These are phyloP conservation scores for Teunomyces funiuensis DNA, from an alignment of 805 yeast species.

Conservation along the genomic window DNA sequence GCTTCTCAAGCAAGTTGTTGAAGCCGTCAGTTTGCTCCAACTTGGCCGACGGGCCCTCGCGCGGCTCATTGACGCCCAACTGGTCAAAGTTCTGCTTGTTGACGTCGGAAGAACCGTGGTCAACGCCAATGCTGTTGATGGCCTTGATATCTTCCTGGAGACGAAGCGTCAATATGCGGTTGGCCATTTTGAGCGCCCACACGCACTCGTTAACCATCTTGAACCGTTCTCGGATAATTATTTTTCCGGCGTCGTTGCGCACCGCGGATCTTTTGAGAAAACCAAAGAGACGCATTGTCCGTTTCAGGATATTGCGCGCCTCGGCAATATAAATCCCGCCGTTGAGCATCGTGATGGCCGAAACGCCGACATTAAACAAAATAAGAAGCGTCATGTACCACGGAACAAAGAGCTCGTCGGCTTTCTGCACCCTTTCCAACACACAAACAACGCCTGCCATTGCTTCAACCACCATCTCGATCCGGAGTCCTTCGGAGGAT, in stretches of 20 bases:
- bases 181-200: conserved; percentile 61
- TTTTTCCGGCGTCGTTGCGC: conserved; percentile 27
- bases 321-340: conserved; percentile 35
- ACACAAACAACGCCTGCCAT: conserved; percentile 31
- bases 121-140: conserved; percentile 45
- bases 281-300: conserved; percentile 23
- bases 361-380: conserved; percentile 45
- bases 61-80: conserved; percentile 33
- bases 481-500: conserved; percentile 29
- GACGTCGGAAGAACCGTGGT: conserved; percentile 53
- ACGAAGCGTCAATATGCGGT: conserved; percentile 49
- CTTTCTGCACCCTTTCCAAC: conserved; percentile 27
- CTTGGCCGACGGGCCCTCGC: conserved; percentile 1
- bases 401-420: conserved; percentile 38
- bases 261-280: conserved; percentile 31
- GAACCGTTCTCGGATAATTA: conserved; percentile 33
- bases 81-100: conserved; percentile 49
- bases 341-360: conserved; percentile 41
- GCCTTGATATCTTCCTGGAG: conserved; percentile 39
- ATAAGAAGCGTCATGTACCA: conserved; percentile 53
- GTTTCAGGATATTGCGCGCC: conserved; percentile 24
- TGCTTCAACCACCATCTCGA: conserved; percentile 30
- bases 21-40: conserved; percentile 17
- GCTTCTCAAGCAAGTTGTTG: conserved; percentile 18
- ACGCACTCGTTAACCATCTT: conserved; percentile 59